Base-by-base conservation (phyloP, 192 early-diverging fungal species). In the Coemansia sp. region DNA sequence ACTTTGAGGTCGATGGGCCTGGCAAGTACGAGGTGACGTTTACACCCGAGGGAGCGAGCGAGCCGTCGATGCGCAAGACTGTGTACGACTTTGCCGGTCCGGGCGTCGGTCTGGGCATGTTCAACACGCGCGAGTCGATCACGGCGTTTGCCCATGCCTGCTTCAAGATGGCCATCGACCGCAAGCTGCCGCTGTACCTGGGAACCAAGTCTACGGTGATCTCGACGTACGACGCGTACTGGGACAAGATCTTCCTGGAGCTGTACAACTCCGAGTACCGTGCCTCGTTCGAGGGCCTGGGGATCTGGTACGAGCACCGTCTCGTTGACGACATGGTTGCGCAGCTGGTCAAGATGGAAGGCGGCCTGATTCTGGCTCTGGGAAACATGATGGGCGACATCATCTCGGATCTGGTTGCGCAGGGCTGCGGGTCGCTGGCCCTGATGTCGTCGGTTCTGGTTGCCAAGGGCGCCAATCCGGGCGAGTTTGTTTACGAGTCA, bases 271-370 rank as follows among this genome's bases (percentile, higher is more conserved):
- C 82, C 66, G 82, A 91, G 67, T 97, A 94, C 87, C 87, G 88
- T 79, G 69, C 82, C 45, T 76, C 91, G 68, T 97, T 94, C 67
- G 89, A 95, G 68, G 83, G 73, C 24, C 73, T 73, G n/a, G 86
- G 86, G 50, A 95, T 98, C 78, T 98, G 93, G 93, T 98, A 98
- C 72, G 94, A 97, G 78, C 96, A 98, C 79, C 89, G 96, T 54
- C 82, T 98, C 32, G 96, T 98, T 67, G 96, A 98, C 82, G 96
- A 98, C 74, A 97, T 97, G 95, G 94, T 95, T 76, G 96, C 96
- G 5, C 95, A 98, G 83, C 90, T 90, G 54, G 82, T 98, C 67
- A 98, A 98, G 83, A 94, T 94, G 49, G 77, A 88, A 38, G 96
- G 96, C 52, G 93, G 92, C 27, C 95, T 96, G 54, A 89, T 98